These are phyloP conservation scores for Ammopiptanthus mongolicus DNA, from an alignment of 306 rosid genomes.

Conservation along the genomic window DNA sequence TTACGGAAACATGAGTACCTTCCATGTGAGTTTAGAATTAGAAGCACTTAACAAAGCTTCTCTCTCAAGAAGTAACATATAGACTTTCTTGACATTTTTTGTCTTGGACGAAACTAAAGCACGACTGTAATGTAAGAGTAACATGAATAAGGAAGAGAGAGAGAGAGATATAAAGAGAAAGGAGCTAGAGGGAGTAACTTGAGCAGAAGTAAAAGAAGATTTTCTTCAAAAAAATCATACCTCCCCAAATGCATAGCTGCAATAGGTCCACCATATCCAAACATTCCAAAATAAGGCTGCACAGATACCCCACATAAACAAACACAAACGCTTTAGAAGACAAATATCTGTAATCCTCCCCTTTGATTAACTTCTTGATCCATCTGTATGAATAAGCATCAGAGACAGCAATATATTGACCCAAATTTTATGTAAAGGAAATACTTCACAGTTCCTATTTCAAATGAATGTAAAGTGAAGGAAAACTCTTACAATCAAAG, in stretches of 20 bases:
- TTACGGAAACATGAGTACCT: conserved; percentile 29
- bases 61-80: conserved; percentile 38
- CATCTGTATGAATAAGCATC: neutral
- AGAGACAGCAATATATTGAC: neutral
- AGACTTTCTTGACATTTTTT: conserved; percentile 37
- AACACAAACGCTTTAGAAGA: neutral
- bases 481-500: neutral
- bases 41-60: conserved; percentile 46
- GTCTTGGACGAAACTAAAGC: conserved; percentile 55
- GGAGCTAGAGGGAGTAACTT: neutral
- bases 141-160: neutral
- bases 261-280: conserved; percentile 63
- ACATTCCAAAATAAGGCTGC: conserved; percentile 74
- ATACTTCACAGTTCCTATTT: neutral
- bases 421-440: neutral
- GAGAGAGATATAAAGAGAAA: neutral
- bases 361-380: neutral
- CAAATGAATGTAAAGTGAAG: neutral
- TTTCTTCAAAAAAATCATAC: conserved; percentile 18
- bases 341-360: neutral
- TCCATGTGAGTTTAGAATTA: conserved; percentile 38
- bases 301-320: neutral
- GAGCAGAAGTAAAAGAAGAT: neutral
- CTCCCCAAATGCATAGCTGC: conserved; percentile 69
- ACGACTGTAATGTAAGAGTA: conserved; percentile 26